These are phyloP conservation scores for Solanum bukasovii DNA, from an alignment of 257 asterid species.

Conservation along the genomic window DNA sequence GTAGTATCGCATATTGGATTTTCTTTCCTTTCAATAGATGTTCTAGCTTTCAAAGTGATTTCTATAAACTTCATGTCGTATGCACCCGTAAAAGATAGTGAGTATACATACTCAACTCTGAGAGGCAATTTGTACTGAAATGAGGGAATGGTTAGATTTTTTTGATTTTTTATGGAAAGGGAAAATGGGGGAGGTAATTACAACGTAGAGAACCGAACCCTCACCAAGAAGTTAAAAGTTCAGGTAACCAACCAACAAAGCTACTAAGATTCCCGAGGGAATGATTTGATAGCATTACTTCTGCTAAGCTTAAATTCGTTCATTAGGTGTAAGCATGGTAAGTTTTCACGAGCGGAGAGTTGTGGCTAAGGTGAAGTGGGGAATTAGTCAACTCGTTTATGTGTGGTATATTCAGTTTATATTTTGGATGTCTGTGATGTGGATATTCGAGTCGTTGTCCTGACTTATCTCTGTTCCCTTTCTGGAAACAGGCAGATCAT, in stretches of 20 bases:
- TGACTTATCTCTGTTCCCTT: neutral
- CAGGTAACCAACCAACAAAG: neutral
- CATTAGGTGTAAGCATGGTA: neutral
- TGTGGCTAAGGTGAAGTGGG: neutral
- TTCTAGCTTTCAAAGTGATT: neutral
- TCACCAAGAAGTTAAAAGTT: neutral
- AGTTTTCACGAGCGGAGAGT: neutral
- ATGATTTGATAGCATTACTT: neutral
- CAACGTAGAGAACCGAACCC: neutral
- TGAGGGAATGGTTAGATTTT: neutral
- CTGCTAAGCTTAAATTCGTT: neutral
- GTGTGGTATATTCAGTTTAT: neutral
- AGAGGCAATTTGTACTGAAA: neutral
- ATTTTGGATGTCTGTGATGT: neutral
- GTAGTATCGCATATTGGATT: conserved; percentile 21
- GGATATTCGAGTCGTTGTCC: neutral
- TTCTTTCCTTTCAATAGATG: neutral
- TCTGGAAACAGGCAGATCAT: conserved; percentile 34
- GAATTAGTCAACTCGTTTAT: neutral
- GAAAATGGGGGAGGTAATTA: neutral
- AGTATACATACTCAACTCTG: neutral
- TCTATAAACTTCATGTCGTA: neutral
- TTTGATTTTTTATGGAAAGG: neutral
- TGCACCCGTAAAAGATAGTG: neutral
- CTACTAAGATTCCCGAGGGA: neutral